Conservation (phyloP, 805 yeast species). For the Zygoascus tannicola region DNA sequence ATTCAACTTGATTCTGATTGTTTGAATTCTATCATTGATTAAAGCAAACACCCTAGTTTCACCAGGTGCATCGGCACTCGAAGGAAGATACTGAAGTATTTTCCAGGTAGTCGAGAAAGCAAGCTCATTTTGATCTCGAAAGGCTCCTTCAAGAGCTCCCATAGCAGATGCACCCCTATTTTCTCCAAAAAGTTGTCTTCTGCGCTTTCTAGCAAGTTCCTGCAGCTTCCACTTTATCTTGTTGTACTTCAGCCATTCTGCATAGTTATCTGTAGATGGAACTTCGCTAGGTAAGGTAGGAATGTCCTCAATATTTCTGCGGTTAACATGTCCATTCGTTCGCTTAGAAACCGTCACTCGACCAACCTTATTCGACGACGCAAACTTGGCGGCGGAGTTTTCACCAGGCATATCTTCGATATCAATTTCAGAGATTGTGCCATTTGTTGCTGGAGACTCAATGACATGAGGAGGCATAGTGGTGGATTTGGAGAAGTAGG, state of each 20-base stretch:
- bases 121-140: slow-evolving; percentile 54
- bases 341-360: slow-evolving; percentile 9
- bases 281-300: slow-evolving; percentile 24
- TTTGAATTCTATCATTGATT: slow-evolving; percentile 65
- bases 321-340: slow-evolving; percentile 20
- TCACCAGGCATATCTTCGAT: slow-evolving; percentile 13
- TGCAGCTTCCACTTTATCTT: slow-evolving; percentile 84
- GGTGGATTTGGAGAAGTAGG: slow-evolving; percentile 40
- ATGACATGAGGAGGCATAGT: not conserved
- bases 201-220: slow-evolving; percentile 57
- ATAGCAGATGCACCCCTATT: slow-evolving; percentile 31
- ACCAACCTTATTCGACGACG: slow-evolving; percentile 3
- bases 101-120: slow-evolving; percentile 78
- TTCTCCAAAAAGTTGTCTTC: slow-evolving; percentile 73
- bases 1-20: slow-evolving; percentile 63
- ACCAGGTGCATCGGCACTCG: slow-evolving; percentile 44
- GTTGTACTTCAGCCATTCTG: slow-evolving; percentile 52
- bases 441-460: too few species aligned
- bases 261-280: slow-evolving; percentile 32
- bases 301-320: slow-evolving; percentile 25
- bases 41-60: slow-evolving; percentile 61
- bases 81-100: slow-evolving; percentile 52
- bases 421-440: slow-evolving; percentile 8
- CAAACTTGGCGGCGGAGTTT: not conserved
- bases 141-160: slow-evolving; percentile 41